phyloP scores from a whole-genome alignment of 345 rosid genomes.

The Gossypium bickii region DNA sequence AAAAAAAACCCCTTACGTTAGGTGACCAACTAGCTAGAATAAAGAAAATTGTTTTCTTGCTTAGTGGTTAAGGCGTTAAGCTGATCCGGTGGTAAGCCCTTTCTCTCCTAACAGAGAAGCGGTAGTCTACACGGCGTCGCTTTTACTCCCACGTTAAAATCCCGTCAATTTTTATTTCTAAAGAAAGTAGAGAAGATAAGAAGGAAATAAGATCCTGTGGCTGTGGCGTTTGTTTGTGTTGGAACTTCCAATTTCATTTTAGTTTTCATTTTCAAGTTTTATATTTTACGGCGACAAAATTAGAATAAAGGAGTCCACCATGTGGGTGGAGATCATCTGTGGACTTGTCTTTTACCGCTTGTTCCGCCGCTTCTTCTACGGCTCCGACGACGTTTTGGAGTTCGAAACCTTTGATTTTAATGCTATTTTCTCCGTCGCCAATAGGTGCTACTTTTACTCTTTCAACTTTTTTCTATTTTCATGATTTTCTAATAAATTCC shows the following conservation, averaged over 20 bases:
- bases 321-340: conserved; percentile 84
- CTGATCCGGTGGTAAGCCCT: background rate
- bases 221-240: too few relatives aligned
- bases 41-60: too few relatives aligned
- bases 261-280: background rate
- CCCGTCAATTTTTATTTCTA: too few relatives aligned
- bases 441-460: conserved; percentile 31
- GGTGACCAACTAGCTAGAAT: too few relatives aligned
- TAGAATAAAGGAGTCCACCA: conserved; percentile 14
- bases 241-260: background rate
- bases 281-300: background rate
- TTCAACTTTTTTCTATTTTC: background rate
- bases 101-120: background rate
- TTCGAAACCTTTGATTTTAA: conserved; percentile 54
- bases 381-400: conserved; percentile 52
- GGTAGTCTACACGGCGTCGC: conserved; percentile 1
- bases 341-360: conserved; percentile 57
- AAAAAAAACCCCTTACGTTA: too few relatives aligned
- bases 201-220: too few relatives aligned
- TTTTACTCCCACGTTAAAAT: background rate
- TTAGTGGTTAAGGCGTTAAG: too few relatives aligned
- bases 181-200: too few relatives aligned
- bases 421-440: conserved; percentile 72
- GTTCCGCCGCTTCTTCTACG: conserved; percentile 46
- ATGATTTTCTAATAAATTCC: background rate